Conservation (phyloP, 2,329 filamentous ascomycete genomes). For the Botrytis fabae region DNA sequence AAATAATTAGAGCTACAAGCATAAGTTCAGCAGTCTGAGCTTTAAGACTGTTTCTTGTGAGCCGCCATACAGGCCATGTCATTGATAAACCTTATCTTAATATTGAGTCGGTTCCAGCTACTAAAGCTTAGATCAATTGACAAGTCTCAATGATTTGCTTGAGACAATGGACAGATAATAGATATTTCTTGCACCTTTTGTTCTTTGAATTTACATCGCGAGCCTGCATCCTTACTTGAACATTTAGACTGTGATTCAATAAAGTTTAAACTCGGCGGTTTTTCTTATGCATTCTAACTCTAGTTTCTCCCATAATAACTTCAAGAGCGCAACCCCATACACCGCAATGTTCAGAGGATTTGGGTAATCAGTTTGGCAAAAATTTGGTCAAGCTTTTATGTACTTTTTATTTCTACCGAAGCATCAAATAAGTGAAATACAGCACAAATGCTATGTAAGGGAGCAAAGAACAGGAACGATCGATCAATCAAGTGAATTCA, state of each 20-base stretch:
- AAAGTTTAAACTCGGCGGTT: no score
- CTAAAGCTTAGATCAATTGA: background rate
- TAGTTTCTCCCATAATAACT: background rate
- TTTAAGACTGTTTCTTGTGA: background rate
- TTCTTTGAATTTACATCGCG: background rate
- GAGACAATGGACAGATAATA: background rate
- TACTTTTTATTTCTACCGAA: background rate
- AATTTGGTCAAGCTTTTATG: no score
- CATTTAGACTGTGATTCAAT: background rate
- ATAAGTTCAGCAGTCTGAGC: background rate
- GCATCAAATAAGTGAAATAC: background rate
- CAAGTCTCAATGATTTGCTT: background rate
- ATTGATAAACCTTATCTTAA: background rate
- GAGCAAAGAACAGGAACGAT: background rate
- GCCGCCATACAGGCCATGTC: no score
- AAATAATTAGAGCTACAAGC: background rate
- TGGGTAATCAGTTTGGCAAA: background rate
- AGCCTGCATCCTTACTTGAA: background rate
- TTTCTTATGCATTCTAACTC: background rate
- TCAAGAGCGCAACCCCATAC: background rate
- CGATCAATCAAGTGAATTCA: background rate
- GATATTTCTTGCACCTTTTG: background rate
- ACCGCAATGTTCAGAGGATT: background rate
- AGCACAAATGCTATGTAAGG: background rate
- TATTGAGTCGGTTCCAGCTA: background rate